Evolutionary conservation across 768 basidiomycete genomes (phyloP).

Genomic region (Amylocystis lapponica): DNA sequence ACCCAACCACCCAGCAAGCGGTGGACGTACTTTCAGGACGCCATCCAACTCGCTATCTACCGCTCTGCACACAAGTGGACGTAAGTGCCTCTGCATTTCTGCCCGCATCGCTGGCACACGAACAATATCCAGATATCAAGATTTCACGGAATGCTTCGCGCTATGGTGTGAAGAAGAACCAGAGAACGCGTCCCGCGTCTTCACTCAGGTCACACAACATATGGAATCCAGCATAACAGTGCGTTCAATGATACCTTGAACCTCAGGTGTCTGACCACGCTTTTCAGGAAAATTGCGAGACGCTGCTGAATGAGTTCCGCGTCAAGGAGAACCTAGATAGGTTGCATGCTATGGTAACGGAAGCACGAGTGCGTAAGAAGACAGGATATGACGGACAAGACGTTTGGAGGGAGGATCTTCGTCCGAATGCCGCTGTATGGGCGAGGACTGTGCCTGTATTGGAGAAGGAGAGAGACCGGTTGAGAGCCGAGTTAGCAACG

Average conservation of each 20-base stretch:
- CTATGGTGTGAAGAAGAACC: constrained; percentile 33
- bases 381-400: constrained; percentile 42
- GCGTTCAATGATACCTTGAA: constrained; percentile 2
- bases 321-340: constrained; percentile 67
- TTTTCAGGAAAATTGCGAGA: constrained; percentile 68
- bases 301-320: constrained; percentile 61
- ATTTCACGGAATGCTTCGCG: constrained; percentile 37
- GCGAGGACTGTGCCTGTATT: constrained; percentile 62
- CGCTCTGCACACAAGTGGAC: constrained; percentile 49
- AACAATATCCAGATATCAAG: constrained; percentile 34
- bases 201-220: constrained; percentile 63
- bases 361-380: constrained; percentile 52
- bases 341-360: constrained; percentile 62
- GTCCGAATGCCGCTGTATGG: constrained; percentile 55
- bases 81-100: constrained; percentile 36
- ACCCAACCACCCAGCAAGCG: constrained; percentile 34
- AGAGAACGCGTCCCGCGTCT: constrained; percentile 27
- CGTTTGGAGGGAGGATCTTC: constrained; percentile 59
- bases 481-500: constrained; percentile 33
- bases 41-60: constrained; percentile 47
- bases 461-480: constrained; percentile 33
- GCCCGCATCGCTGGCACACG: neutral
- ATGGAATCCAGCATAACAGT: constrained; percentile 59
- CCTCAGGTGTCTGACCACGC: too few species aligned
- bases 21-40: constrained; percentile 46